Conservation (phyloP, 169 alveolate genomes). For the Plasmodium ovale region DNA sequence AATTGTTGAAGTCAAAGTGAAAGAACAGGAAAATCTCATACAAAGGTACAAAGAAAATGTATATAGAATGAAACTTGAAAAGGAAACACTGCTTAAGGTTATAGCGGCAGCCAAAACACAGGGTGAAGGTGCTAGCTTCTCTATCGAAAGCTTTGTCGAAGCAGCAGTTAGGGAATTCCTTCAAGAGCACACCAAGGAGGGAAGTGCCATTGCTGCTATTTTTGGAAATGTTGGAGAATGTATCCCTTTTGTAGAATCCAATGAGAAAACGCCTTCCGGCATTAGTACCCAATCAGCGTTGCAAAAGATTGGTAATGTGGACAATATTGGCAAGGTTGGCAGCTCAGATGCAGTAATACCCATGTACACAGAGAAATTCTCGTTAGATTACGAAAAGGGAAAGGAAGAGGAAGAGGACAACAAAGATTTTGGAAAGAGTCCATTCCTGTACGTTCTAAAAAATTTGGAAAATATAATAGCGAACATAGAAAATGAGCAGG, state of each 20-base stretch:
- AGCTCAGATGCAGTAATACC: no score
- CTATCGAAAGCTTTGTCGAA: slow-evolving; percentile 24
- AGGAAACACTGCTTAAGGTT: slow-evolving; percentile 44
- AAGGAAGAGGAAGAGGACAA: no score
- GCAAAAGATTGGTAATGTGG: no score
- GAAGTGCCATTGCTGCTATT: no score
- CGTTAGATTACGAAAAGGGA: no score
- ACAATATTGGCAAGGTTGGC: no score
- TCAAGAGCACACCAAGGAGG: not conserved
- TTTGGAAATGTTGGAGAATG: no score
- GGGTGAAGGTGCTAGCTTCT: not conserved
- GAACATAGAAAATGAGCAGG: slow-evolving; percentile 22
- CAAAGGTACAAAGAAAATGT: slow-evolving; percentile 5
- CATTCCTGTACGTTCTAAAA: not conserved
- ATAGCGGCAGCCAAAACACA: not conserved
- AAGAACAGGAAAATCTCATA: slow-evolving; percentile 10
- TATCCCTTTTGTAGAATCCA: not conserved
- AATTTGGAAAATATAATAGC: slow-evolving; percentile 19
- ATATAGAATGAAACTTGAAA: slow-evolving; percentile 7
- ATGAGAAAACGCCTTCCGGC: slow-evolving; percentile 19
- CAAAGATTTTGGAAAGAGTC: no score
- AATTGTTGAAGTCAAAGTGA: slow-evolving; percentile 12
- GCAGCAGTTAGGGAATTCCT: slow-evolving; percentile 10
- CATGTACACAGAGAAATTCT: no score
- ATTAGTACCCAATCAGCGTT: no score